Evolutionary conservation across 441 rosid species (phyloP).

Genomic region (Aquilaria agallochum): DNA sequence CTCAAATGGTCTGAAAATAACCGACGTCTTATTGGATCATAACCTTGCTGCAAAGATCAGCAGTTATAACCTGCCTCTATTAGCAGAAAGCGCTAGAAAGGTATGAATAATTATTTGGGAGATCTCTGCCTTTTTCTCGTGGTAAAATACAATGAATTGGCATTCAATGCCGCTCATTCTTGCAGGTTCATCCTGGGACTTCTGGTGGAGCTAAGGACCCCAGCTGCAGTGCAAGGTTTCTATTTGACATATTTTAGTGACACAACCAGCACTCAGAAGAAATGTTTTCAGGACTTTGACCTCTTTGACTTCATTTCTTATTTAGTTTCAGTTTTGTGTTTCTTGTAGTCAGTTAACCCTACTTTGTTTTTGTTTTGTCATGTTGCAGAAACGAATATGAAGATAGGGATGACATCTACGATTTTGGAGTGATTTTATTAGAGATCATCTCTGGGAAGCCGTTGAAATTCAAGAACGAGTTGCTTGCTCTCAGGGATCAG

Average conservation of each 20-base stretch:
- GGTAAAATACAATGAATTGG: constrained; percentile 8
- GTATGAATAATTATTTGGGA: constrained; percentile 23
- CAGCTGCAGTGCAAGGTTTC: constrained; percentile 38
- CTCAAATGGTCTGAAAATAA: constrained; percentile 73
- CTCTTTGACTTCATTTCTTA: background rate
- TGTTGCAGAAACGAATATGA: constrained; percentile 37
- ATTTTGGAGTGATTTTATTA: constrained; percentile 83
- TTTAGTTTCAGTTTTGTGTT: background rate
- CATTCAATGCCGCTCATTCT: constrained; percentile 4
- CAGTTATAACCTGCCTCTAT: constrained; percentile 82
- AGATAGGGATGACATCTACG: constrained; percentile 59
- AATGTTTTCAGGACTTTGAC: background rate
- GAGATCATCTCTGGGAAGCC: constrained; percentile 80
- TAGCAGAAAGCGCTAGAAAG: constrained; percentile 61
- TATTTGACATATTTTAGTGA: constrained; percentile 1
- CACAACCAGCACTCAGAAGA: background rate
- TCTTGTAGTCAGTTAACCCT: background rate
- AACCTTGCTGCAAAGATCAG: constrained; percentile 76
- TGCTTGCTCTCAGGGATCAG: constrained; percentile 51
- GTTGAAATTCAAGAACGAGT: constrained; percentile 45
- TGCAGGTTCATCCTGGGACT: constrained; percentile 54
- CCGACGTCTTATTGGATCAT: constrained; percentile 80
- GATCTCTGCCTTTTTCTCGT: constrained; percentile 5
- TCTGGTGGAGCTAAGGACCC: constrained; percentile 38
- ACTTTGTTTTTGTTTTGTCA: constrained; percentile 7